A percentile compares a stretch with the other conserved stretches of the same genome.
phyloP scores from a whole-genome alignment of 192 early-diverging fungal species.

The Coemansia sp. region DNA sequence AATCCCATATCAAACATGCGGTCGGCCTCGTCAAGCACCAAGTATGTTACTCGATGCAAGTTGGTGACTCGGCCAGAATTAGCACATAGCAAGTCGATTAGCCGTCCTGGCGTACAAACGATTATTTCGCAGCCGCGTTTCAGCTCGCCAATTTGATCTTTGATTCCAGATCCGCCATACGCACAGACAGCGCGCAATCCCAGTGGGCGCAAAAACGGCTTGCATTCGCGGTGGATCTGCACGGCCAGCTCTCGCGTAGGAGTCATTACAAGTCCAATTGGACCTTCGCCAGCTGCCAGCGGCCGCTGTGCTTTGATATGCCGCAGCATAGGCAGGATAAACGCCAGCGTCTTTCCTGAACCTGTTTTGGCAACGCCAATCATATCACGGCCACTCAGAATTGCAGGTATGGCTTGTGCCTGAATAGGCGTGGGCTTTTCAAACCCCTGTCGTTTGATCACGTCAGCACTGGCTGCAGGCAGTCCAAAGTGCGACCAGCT shows the following conservation, averaged over 20 bases:
- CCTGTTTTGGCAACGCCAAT: slow-evolving; percentile 96
- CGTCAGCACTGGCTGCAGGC: slow-evolving; percentile 64
- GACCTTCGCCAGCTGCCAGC: slow-evolving; percentile 75
- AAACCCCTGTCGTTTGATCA: slow-evolving; percentile 59
- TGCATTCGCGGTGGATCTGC: slow-evolving; percentile 91
- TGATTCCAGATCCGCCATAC: slow-evolving; percentile 83
- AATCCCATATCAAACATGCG: slow-evolving; percentile 99
- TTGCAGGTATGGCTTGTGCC: slow-evolving; percentile 91
- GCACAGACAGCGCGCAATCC: slow-evolving; percentile 87
- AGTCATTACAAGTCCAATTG: slow-evolving; percentile 85
- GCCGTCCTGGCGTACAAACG: slow-evolving; percentile 86
- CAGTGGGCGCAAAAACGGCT: slow-evolving; percentile 82
- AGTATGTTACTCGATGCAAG: slow-evolving; percentile 82
- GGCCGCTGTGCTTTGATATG: slow-evolving; percentile 89
- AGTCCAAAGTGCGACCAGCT: slow-evolving; percentile 96
- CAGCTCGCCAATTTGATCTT: slow-evolving; percentile 84
- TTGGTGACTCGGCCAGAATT: slow-evolving; percentile 87
- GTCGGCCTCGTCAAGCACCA: slow-evolving; percentile 96
- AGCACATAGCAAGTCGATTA: slow-evolving; percentile 86
- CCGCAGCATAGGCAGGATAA: slow-evolving; percentile 91
- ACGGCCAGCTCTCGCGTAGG: slow-evolving; percentile 90
- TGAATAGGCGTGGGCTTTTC: slow-evolving; percentile 87
- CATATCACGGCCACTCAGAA: slow-evolving; percentile 91
- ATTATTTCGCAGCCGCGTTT: slow-evolving; percentile 90
- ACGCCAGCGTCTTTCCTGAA: slow-evolving; percentile 90